A percentile compares a stretch with the other conserved stretches of the same genome.
Evolutionary conservation across 495 filamentous ascomycete genomes (phyloP).

Genomic region (Physcia stellaris): DNA sequence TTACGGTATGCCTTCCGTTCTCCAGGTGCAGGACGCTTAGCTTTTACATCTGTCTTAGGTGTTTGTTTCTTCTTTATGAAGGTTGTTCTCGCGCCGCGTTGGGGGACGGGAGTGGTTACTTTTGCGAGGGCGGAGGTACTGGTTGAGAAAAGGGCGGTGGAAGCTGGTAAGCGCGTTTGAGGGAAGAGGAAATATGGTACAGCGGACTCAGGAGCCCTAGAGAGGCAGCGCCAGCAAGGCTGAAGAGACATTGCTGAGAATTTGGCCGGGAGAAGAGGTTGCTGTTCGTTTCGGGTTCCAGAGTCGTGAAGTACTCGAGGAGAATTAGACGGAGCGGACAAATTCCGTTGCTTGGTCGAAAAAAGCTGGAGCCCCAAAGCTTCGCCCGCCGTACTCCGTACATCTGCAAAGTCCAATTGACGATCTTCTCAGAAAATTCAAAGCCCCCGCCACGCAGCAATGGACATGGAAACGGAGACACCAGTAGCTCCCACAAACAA

Average conservation of each 20-base stretch:
- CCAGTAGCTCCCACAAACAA: not conserved
- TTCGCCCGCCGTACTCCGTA: no score
- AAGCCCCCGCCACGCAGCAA: no score
- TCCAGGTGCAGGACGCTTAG: conserved; percentile 33
- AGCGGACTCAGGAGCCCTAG: conserved; percentile 29
- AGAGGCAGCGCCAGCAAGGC: conserved; percentile 55
- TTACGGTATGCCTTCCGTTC: conserved; percentile 81
- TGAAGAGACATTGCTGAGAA: conserved; percentile 3
- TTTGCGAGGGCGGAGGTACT: conserved; percentile 26
- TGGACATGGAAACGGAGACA: no score
- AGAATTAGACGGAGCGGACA: no score
- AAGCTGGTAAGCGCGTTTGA: conserved; percentile 21
- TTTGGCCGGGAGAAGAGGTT: no score
- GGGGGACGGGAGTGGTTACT: not conserved
- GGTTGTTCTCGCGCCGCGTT: conserved; percentile 23
- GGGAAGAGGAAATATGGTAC: conserved; percentile 18
- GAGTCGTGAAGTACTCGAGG: no score
- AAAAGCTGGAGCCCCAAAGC: no score
- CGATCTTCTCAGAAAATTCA: no score
- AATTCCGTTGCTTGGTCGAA: no score
- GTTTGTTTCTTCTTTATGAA: conserved; percentile 30
- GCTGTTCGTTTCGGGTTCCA: no score
- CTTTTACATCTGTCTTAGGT: conserved; percentile 14
- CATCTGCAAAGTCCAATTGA: no score
- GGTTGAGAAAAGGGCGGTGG: conserved; percentile 27